These are phyloP conservation scores for Endogone sp. DNA, from an alignment of 192 early-diverging fungal genomes.

Conservation along the genomic window DNA sequence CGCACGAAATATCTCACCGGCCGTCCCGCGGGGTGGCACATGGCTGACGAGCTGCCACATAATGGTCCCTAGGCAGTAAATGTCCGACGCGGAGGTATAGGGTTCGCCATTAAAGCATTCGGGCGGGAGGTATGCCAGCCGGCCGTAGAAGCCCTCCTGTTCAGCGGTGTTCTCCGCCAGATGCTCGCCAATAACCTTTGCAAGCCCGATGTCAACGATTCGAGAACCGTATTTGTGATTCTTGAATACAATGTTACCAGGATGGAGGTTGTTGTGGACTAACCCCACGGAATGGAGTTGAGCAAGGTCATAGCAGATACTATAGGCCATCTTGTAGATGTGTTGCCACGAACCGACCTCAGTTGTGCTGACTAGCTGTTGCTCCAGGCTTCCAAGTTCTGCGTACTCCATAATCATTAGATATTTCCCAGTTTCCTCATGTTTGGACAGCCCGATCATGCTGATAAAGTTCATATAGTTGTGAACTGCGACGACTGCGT, in stretches of 20 bases:
- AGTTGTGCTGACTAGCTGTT: neutral
- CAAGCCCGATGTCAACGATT: neutral
- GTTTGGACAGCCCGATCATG: neutral
- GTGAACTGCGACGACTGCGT: neutral
- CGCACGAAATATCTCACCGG: neutral
- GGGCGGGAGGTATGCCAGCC: neutral
- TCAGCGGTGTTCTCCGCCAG: neutral
- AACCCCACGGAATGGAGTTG: neutral
- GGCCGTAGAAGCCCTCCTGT: neutral
- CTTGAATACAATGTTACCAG: neutral
- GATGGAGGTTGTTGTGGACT: neutral
- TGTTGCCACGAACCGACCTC: neutral
- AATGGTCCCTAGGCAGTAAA: neutral
- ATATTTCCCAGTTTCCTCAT: neutral
- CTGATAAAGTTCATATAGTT: neutral
- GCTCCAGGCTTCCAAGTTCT: neutral
- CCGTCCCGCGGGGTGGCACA: neutral
- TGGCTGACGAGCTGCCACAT: neutral
- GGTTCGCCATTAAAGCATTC: neutral
- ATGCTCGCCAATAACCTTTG: neutral
- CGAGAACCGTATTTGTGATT: neutral
- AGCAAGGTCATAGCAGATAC: neutral
- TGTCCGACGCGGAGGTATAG: neutral
- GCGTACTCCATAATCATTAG: neutral
- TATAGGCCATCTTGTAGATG: neutral